Conservation (phyloP, 2,329 filamentous ascomycete genomes). For the Colletotrichum limetticola region DNA sequence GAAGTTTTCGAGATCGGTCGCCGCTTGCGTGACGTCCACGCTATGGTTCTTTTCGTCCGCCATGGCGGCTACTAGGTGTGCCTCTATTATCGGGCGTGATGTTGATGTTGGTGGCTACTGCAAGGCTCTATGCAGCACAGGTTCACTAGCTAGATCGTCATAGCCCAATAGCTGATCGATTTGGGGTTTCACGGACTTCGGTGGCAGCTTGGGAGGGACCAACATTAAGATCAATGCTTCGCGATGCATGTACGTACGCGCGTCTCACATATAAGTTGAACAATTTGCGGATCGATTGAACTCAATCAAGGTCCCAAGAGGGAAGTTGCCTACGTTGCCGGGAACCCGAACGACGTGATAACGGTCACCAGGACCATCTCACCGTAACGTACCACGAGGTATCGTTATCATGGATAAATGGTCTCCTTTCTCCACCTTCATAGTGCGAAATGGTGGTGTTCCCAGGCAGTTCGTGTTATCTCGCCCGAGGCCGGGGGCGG, state of each 20-base stretch:
- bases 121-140: neutral
- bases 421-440: slow-evolving; percentile 1
- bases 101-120: neutral
- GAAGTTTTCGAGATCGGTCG: slow-evolving; percentile 42
- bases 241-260: neutral
- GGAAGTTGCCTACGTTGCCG: neutral
- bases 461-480: slow-evolving; percentile 9
- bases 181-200: neutral
- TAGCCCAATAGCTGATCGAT: neutral
- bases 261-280: neutral
- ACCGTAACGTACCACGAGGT: slow-evolving; percentile 21
- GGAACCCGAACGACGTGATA: neutral
- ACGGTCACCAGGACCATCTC: slow-evolving; percentile 4
- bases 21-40: slow-evolving; percentile 8
- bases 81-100: neutral
- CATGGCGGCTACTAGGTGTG: neutral
- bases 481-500: neutral
- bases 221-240: neutral
- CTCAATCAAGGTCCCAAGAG: neutral
- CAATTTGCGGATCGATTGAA: slow-evolving; percentile 1
- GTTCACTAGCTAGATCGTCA: neutral
- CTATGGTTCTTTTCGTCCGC: slow-evolving; percentile 4
- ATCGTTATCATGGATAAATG: slow-evolving; percentile 14
- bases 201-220: neutral
- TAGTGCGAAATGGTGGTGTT: neutral